phyloP scores from a whole-genome alignment of 495 filamentous ascomycete genomes.

The Penicillium maclennaniae region DNA sequence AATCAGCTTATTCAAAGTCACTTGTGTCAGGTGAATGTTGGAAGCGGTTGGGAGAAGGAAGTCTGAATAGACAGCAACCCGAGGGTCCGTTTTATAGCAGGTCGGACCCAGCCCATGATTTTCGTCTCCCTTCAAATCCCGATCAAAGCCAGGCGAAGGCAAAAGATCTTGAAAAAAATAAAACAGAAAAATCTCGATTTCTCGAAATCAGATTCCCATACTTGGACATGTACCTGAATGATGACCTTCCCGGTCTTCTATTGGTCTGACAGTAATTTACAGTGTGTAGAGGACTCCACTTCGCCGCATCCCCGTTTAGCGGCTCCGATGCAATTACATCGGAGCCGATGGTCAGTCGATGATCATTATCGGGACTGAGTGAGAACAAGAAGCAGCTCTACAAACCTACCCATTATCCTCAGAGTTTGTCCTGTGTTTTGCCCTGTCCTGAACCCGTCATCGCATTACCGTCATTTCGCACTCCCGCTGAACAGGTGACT shows the following conservation, averaged over 20 bases:
- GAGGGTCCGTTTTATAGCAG: not conserved
- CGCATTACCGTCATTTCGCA: slow-evolving; percentile 1
- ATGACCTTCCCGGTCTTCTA: not conserved
- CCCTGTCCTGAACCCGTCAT: not conserved
- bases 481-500: slow-evolving; percentile 24
- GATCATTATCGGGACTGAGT: not conserved
- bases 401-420: slow-evolving; percentile 27
- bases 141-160: too few relatives aligned
- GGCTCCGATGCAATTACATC: slow-evolving; percentile 7
- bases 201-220: too few relatives aligned
- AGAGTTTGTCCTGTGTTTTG: not conserved
- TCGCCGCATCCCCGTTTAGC: not conserved
- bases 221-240: not conserved
- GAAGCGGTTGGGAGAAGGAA: not conserved
- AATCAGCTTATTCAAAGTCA: not conserved
- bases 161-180: not conserved
- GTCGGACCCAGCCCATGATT: not conserved
- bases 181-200: not conserved
- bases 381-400: slow-evolving; percentile 23
- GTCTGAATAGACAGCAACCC: not conserved
- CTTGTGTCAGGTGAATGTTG: not conserved
- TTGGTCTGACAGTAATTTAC: not conserved
- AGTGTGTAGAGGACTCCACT: not conserved
- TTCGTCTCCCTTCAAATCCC: not conserved
- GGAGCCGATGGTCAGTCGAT: not conserved